Conservation (phyloP, 148 eudicot genomes). For the Nyssa sinensis region DNA sequence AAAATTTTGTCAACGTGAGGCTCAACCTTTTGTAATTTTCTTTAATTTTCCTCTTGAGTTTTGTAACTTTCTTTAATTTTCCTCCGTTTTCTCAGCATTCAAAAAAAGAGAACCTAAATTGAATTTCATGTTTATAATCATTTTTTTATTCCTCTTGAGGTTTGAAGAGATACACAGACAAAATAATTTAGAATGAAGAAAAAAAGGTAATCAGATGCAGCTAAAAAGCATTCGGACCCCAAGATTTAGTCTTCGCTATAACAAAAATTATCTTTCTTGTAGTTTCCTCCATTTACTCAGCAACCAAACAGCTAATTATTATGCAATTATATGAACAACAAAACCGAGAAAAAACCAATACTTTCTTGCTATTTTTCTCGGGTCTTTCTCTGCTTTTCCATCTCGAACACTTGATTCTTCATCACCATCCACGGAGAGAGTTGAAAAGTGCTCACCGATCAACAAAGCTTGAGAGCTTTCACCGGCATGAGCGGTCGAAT, state of each 20-base stretch:
- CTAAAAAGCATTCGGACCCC: not conserved
- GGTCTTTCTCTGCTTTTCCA: constrained; percentile 26
- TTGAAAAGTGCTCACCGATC: not conserved
- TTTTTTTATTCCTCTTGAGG: too few relatives aligned
- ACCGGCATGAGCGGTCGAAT: too few relatives aligned
- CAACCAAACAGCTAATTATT: not conserved
- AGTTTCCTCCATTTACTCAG: not conserved
- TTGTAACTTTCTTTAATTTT: not conserved
- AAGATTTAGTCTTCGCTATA: not conserved
- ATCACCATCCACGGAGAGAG: not conserved
- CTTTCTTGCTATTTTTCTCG: constrained; percentile 43
- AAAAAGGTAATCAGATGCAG: constrained; percentile 1
- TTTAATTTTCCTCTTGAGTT: not conserved
- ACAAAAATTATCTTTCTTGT: not conserved
- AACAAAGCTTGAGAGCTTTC: not conserved
- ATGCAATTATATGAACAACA: not conserved
- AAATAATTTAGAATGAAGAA: not conserved
- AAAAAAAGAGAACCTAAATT: not conserved
- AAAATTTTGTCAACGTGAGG: too few relatives aligned
- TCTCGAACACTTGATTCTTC: constrained; percentile 9
- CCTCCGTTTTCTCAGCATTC: not conserved
- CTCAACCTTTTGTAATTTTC: not conserved
- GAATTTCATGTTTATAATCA: not conserved
- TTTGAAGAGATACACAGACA: too few relatives aligned
- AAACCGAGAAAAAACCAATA: not conserved